These are phyloP conservation scores for Phytophthora agathidicida DNA, from an alignment of 352 stramenopile genomes.

Conservation along the genomic window DNA sequence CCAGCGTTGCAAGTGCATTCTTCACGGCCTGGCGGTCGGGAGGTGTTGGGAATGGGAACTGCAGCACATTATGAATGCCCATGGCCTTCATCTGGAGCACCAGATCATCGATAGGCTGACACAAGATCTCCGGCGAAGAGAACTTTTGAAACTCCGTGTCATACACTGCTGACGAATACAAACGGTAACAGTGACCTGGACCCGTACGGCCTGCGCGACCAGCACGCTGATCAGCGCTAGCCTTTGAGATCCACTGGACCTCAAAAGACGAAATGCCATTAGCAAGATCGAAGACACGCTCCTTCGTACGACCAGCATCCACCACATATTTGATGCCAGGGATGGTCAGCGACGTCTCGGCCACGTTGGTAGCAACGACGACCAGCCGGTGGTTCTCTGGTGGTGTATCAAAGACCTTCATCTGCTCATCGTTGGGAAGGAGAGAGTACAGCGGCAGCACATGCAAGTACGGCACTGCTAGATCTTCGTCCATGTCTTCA, in stretches of 20 bases:
- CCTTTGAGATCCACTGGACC: constrained; percentile 91
- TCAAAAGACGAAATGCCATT: constrained; percentile 95
- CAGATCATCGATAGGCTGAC: constrained; percentile 95
- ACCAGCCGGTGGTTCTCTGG: constrained; percentile 92
- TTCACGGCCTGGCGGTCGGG: constrained; percentile 90
- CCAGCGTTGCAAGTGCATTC: constrained; percentile 86
- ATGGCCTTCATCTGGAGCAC: constrained; percentile 98
- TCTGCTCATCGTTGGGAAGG: constrained; percentile 96
- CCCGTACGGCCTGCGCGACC: constrained; percentile 96
- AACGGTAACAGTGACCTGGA: constrained; percentile 97
- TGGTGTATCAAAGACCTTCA: constrained; percentile 87
- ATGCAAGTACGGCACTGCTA: constrained; percentile 79
- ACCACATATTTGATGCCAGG: constrained; percentile 97
- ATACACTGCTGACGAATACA: constrained; percentile 98
- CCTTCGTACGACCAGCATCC: constrained; percentile 96
- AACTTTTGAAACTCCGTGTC: constrained; percentile 94
- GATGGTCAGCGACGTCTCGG: constrained; percentile 97
- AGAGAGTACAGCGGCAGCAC: constrained; percentile 98
- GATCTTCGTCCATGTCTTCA: constrained; percentile 76
- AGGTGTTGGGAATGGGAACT: constrained; percentile 97
- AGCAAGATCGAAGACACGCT: constrained; percentile 93
- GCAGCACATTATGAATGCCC: constrained; percentile 94
- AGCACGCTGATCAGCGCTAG: constrained; percentile 88
- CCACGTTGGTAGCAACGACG: constrained; percentile 98
- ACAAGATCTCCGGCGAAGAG: constrained; percentile 89